Conservation (phyloP, 345 rosid genomes). For the Bruguiera gymnorhiza region DNA sequence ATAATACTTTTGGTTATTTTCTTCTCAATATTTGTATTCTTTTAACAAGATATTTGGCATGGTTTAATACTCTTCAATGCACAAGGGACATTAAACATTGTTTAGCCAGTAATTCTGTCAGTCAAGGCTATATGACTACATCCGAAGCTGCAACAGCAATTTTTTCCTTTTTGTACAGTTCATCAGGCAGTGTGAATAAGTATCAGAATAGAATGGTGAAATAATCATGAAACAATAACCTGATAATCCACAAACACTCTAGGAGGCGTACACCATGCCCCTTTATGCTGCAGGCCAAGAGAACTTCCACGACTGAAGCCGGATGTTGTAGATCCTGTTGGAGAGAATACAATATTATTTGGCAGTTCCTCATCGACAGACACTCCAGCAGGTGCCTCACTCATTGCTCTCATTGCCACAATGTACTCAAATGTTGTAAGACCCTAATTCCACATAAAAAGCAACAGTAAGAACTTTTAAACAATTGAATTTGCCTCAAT, state of each 20-base stretch:
- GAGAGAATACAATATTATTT: conserved; percentile 60
- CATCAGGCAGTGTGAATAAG: too few relatives aligned
- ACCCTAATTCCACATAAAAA: conserved; percentile 48
- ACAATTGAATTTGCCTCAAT: neutral
- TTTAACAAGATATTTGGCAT: too few relatives aligned
- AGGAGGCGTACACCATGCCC: conserved; percentile 96
- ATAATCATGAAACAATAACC: conserved; percentile 33
- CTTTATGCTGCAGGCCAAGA: conserved; percentile 79
- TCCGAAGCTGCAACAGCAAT: too few relatives aligned
- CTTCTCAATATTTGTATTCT: too few relatives aligned
- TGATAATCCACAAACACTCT: conserved; percentile 93
- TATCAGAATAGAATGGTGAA: too few relatives aligned
- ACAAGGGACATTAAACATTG: too few relatives aligned
- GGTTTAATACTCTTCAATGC: too few relatives aligned
- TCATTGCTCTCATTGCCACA: conserved; percentile 86
- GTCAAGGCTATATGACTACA: too few relatives aligned
- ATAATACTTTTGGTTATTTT: too few relatives aligned
- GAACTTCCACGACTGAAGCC: conserved; percentile 87
- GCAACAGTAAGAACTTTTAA: conserved; percentile 9
- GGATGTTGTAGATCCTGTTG: conserved; percentile 81
- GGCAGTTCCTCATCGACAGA: conserved; percentile 64
- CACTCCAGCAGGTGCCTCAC: conserved; percentile 63
- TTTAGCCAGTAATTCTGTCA: too few relatives aligned
- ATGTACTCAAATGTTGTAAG: conserved; percentile 92
- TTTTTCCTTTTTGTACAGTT: too few relatives aligned